phyloP scores from a whole-genome alignment of 441 rosid species.

The Manihot esculenta region DNA sequence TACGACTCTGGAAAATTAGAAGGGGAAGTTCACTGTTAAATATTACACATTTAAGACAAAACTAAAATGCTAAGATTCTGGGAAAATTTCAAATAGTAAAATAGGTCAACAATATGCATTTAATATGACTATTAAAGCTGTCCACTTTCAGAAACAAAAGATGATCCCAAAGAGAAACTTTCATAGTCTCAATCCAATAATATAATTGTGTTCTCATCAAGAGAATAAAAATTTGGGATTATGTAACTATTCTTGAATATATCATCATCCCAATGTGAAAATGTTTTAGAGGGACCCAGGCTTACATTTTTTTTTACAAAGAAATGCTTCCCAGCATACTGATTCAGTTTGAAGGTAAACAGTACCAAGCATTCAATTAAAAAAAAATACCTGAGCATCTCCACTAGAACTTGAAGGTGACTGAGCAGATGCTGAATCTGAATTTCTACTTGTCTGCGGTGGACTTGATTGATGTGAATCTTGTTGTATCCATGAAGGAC shows the following conservation, averaged over 20 bases:
- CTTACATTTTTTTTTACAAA: not conserved
- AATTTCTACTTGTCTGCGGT: slow-evolving; percentile 85
- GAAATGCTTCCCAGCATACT: slow-evolving; percentile 11
- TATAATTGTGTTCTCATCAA: not conserved
- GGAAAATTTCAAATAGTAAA: not conserved
- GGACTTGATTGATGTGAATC: slow-evolving; percentile 94
- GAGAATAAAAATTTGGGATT: not conserved
- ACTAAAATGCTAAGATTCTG: slow-evolving; percentile 11
- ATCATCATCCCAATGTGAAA: not conserved
- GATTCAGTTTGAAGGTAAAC: not conserved
- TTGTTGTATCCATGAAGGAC: slow-evolving; percentile 74
- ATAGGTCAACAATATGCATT: slow-evolving; percentile 9
- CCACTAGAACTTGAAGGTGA: slow-evolving; percentile 93
- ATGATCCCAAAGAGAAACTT: not conserved
- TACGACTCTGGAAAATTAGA: slow-evolving; percentile 67
- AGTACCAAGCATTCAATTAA: slow-evolving; percentile 6
- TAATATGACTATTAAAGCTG: not conserved
- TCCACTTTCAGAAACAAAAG: not conserved
- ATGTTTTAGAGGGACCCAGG: not conserved
- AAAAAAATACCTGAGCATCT: slow-evolving; percentile 67
- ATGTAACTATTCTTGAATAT: not conserved
- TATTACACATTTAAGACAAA: not conserved
- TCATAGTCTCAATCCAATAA: not conserved
- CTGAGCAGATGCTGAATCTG: slow-evolving; percentile 92
- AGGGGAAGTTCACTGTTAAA: slow-evolving; percentile 3